Evolutionary conservation across 176 grass and related monocot species (phyloP), one percentile per base, ranked within the genome.

Genomic region (Tillandsia leiboldiana): DNA sequence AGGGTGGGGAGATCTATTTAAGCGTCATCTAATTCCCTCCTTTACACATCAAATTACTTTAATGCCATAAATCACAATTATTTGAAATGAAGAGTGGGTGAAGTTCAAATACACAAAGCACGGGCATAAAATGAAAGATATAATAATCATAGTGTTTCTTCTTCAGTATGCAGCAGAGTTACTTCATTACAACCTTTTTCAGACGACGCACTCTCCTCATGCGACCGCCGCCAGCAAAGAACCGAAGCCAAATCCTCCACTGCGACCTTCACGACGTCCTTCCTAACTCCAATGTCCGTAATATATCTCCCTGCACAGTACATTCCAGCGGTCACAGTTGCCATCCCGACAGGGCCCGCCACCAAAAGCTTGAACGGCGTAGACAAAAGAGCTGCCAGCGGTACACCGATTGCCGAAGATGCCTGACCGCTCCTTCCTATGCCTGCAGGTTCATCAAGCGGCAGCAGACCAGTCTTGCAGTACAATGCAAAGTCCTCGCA

Each of bases 401-500:
- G 94, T 28, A 93, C 75, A 10, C 94, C 94, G 0, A 99, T 73
- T n/a, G 82, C 87, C 0, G 94, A 78, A 6, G 94, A 92, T 26
- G 94, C 75, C 71, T 99, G 94, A 20, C 94, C 94, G 47, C 94
- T 99, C 58, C 79, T 78, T 18, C 94, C 94, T 13, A 88, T 85
- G 58, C 94, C 86, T n/a, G n/a, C n/a, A 15, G 82, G 79, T 13
- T 92, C 89, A 0, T 90, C 84, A 0, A 75, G 18, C 10, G 86
- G 69, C 1, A 99, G 71, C 56, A 99, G 89, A 64, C 89, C 94
- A 1, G 94, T 93, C 75, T 99, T 99, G 84, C 94, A 99, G 78
- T 99, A 99, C 68, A 99, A 87, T 51, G 89, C 87, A 51, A 99
- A 99, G 76, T 99, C 94, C 72, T 99, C 94, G 0, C 94, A 93